These are phyloP conservation scores for Alternaria sp. DNA, from an alignment of 2,329 filamentous ascomycete species.

Conservation along the genomic window DNA sequence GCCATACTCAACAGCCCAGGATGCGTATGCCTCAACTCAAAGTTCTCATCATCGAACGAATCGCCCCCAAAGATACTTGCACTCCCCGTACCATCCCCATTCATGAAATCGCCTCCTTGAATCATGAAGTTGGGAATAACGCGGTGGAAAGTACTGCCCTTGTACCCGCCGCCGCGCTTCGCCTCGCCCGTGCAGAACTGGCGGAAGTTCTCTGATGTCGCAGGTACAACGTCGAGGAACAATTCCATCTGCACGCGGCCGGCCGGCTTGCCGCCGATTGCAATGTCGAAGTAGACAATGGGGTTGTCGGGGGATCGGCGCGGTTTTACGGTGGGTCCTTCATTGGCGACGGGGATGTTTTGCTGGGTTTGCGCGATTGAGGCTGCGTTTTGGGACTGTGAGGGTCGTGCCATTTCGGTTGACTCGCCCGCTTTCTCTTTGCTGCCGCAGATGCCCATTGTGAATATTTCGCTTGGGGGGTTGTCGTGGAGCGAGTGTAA, in stretches of 20 bases:
- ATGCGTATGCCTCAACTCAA: slow-evolving; percentile 87
- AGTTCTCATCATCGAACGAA: slow-evolving; percentile 88
- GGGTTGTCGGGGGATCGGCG: slow-evolving; percentile 19
- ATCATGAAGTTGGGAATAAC: slow-evolving; percentile 99
- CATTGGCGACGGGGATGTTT: background rate
- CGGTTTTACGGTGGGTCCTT: slow-evolving; percentile 7
- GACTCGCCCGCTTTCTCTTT: slow-evolving; percentile 12
- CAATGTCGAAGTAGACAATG: slow-evolving; percentile 24
- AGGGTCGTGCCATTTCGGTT: slow-evolving; percentile 13
- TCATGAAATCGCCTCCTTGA: slow-evolving; percentile 78
- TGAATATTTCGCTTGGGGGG: background rate
- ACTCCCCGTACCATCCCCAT: slow-evolving; percentile 82
- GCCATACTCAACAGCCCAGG: slow-evolving; percentile 97
- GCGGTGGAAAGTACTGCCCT: slow-evolving; percentile 82
- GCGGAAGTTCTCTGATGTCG: slow-evolving; percentile 81
- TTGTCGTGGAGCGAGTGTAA: background rate
- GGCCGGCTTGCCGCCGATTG: slow-evolving; percentile 53
- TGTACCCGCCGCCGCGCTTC: slow-evolving; percentile 79
- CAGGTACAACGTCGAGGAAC: slow-evolving; percentile 81
- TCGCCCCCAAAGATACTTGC: slow-evolving; percentile 89
- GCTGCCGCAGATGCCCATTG: slow-evolving; percentile 21
- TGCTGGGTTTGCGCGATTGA: background rate
- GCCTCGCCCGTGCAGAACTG: slow-evolving; percentile 77
- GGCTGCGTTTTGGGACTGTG: background rate
- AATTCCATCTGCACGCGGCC: slow-evolving; percentile 86